phyloP scores from a whole-genome alignment of 2,329 filamentous ascomycete species.

The Talaromyces funiculosus region DNA sequence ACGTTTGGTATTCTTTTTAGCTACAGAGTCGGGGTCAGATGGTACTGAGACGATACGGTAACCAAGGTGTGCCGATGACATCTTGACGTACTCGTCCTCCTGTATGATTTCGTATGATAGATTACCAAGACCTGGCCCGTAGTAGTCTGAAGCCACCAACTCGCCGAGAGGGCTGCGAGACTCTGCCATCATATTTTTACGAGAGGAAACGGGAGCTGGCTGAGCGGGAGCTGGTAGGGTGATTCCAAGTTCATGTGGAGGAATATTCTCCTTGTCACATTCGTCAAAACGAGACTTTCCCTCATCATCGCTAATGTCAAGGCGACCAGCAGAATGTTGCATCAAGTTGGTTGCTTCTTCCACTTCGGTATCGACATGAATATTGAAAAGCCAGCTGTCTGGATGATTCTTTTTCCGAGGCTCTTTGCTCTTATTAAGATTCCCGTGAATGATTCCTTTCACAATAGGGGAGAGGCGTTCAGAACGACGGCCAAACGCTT shows the following conservation, averaged over 20 bases:
- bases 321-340: constrained; percentile 77
- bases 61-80: neutral
- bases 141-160: constrained; percentile 63
- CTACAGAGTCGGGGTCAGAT: neutral
- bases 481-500: constrained; percentile 63
- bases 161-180: constrained; percentile 62
- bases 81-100: constrained; percentile 46
- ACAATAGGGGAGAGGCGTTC: constrained; percentile 46
- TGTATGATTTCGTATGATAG: constrained; percentile 57
- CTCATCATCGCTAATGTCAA: constrained; percentile 79
- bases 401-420: constrained; percentile 37
- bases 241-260: constrained; percentile 58
- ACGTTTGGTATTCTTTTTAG: neutral
- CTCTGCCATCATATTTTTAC: constrained; percentile 53
- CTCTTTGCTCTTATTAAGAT: neutral
- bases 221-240: constrained; percentile 47
- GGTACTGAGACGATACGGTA: neutral
- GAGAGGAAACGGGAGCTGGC: constrained; percentile 20
- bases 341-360: constrained; percentile 89
- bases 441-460: constrained; percentile 41
- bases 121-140: constrained; percentile 60
- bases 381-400: constrained; percentile 76
- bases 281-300: constrained; percentile 54
- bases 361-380: constrained; percentile 85
- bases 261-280: constrained; percentile 87